Percentiles rank a stretch among this genome's conserved stretches.
Conservation (phyloP, 768 basidiomycete genomes). For the Phylloporus arenicola region DNA sequence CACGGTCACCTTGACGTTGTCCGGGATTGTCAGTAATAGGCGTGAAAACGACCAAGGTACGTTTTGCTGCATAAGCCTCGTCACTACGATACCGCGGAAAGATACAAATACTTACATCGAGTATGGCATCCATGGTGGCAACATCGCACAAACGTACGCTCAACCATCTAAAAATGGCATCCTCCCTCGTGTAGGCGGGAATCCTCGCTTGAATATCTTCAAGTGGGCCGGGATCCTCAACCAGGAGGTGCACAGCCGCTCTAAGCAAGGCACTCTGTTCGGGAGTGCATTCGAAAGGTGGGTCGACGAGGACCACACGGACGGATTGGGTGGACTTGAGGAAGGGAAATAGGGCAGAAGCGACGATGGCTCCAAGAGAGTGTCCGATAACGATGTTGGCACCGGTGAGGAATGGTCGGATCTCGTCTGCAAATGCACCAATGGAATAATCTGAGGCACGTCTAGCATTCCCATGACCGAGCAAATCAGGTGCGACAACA, state of each 20-base stretch:
- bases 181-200: background rate
- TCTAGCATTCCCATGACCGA: slow-evolving; percentile 15
- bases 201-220: background rate
- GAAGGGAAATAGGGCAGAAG: slow-evolving; percentile 4
- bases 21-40: background rate
- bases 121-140: slow-evolving; percentile 1
- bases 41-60: slow-evolving; percentile 12
- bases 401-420: slow-evolving; percentile 5
- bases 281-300: slow-evolving; percentile 4
- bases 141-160: slow-evolving; percentile 5
- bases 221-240: background rate
- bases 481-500: slow-evolving; percentile 20
- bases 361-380: slow-evolving; percentile 17
- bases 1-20: background rate
- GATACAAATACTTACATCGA: slow-evolving; percentile 8
- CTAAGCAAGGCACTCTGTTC: background rate
- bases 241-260: too few species aligned
- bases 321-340: slow-evolving; percentile 7
- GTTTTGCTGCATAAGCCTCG: slow-evolving; percentile 14
- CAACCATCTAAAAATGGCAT: background rate
- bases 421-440: slow-evolving; percentile 4
- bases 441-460: background rate
- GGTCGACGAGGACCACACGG: slow-evolving; percentile 18
- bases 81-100: background rate
- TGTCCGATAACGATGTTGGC: slow-evolving; percentile 14